Conservation (phyloP, 352 stramenopile species). For the Phytophthora pinifolia region DNA sequence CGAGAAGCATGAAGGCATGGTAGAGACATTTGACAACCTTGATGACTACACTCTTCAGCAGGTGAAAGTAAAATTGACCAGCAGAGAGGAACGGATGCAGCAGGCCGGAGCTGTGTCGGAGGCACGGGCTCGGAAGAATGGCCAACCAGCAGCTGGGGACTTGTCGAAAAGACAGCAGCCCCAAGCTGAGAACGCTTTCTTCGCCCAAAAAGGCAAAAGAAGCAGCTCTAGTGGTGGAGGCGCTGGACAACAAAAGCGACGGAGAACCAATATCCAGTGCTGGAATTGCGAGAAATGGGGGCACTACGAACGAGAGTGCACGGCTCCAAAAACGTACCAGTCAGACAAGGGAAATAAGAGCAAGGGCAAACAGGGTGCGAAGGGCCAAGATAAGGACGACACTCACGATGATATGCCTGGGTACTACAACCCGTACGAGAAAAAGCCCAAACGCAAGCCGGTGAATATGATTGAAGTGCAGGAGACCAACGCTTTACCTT, state of each 20-base stretch:
- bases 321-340: not conserved
- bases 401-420: not conserved
- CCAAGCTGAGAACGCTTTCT: not conserved
- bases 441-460: not conserved
- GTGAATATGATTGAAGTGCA: not conserved
- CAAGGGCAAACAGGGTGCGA: not conserved
- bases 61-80: conserved; percentile 12
- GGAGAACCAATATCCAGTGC: not conserved
- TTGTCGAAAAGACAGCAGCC: not conserved
- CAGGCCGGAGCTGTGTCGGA: conserved; percentile 5
- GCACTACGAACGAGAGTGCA: conserved; percentile 5
- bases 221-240: not conserved
- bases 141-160: not conserved
- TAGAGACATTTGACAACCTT: conserved; percentile 15
- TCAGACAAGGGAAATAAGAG: not conserved
- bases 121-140: not conserved
- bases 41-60: conserved; percentile 14
- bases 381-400: not conserved
- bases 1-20: conserved; percentile 2
- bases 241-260: not conserved
- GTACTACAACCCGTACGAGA: conserved; percentile 3
- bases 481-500: not conserved
- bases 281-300: conserved; percentile 13
- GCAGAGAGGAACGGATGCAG: conserved; percentile 4
- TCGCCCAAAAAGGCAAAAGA: not conserved